Evolutionary conservation across 2,329 filamentous ascomycete species (phyloP).

Genomic region (Penicillium sp.): DNA sequence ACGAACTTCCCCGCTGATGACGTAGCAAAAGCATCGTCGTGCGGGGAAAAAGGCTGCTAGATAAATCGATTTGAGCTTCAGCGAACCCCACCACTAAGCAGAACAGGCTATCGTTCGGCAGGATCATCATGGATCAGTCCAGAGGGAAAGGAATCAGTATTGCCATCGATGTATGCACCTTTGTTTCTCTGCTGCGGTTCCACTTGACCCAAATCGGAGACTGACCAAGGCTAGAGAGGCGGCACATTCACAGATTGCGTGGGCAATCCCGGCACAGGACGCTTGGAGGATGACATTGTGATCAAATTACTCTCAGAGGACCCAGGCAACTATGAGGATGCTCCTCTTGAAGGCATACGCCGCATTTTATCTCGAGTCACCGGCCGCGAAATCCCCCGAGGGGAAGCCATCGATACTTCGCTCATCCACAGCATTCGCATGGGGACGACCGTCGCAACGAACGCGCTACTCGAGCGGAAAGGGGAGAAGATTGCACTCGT

Average conservation of each 20-base stretch:
- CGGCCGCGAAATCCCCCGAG: constrained; percentile 73
- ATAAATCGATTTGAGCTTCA: neutral
- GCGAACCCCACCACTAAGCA: neutral
- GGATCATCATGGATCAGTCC: constrained; percentile 8
- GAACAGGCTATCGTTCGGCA: neutral
- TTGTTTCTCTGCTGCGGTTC: neutral
- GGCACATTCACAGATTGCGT: constrained; percentile 29
- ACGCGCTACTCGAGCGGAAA: constrained; percentile 85
- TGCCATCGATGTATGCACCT: constrained; percentile 24
- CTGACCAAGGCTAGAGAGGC: constrained; percentile 16
- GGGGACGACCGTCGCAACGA: constrained; percentile 94
- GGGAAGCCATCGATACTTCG: constrained; percentile 76
- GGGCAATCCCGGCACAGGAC: constrained; percentile 58
- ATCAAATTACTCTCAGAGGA: constrained; percentile 91
- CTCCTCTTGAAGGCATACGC: constrained; percentile 86
- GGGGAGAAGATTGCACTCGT: constrained; percentile 86
- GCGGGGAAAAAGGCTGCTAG: constrained; percentile 4
- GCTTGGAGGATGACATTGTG: constrained; percentile 68
- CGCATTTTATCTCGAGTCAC: constrained; percentile 80
- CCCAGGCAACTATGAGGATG: constrained; percentile 86
- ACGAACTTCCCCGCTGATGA: neutral
- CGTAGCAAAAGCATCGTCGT: constrained; percentile 2
- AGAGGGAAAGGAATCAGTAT: constrained; percentile 21
- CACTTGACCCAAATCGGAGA: neutral
- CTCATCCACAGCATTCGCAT: constrained; percentile 90